Base-by-base conservation (phyloP, 2,329 filamentous ascomycete species). In the Penicillium sp. region DNA sequence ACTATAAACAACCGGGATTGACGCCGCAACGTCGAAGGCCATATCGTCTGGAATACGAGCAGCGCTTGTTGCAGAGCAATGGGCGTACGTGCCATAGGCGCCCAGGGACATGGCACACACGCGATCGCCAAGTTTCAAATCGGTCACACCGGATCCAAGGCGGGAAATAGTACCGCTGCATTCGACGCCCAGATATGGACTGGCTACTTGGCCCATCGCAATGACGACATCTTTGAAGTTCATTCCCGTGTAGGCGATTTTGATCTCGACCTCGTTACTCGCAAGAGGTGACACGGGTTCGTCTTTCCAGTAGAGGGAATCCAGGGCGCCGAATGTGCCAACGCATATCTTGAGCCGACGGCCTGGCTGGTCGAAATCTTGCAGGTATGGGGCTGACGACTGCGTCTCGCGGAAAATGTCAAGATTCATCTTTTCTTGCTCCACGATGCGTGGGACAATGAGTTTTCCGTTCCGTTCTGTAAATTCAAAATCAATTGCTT, bases 91-190 rank as follows among this genome's bases (percentile, higher is more conserved):
- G 27, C 27, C 27, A 28, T 28, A 28, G 7, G 27, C 27, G 10
- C 27, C 27, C 10, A 28, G 27, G 10, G 27, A 28, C 27, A 28
- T 28, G 7, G 27, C 27, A 5, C 27, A 28, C 27, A 69, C 64
- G 8, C 61, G 54, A 25, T 69, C 65, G 1, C 67, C 67, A 1
- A 50, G 27, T 1, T 44, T 22, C 4, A 63, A 33, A 25, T 55
- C 28, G 4, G 45, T 47, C 2, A 67, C 66, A 0, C 54, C 31
- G 0, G 55, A 42, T 0, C 66, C 67, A 7, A 62, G 44, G 1
- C 54, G 54, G 1, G 25, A 45, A 4, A 69, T 55, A 31, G 63
- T 48, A 2, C 67, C 66, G 14, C 55, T 48, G 1, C 40, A 51
- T 36, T 69, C 66, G 3, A 51, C 36, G 1, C 66, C 65, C 20